phyloP scores from a whole-genome alignment of 2,329 filamentous ascomycete species.

The Exophiala sideris region DNA sequence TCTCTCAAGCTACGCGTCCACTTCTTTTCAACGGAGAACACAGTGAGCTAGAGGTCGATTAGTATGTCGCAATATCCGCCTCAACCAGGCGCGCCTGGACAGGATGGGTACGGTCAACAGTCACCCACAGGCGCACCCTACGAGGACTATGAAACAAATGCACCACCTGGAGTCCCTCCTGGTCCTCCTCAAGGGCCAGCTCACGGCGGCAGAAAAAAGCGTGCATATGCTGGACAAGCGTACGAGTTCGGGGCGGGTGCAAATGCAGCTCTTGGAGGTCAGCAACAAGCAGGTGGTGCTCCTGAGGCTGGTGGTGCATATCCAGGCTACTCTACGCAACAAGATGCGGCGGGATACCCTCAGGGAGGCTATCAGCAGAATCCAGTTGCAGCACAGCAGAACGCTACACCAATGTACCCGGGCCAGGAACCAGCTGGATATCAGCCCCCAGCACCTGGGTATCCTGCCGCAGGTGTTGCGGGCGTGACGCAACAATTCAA shows the following conservation, averaged over 20 bases:
- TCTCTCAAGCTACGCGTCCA: not conserved
- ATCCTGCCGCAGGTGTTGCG: conserved; percentile 60
- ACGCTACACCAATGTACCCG: conserved; percentile 34
- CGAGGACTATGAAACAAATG: conserved; percentile 36
- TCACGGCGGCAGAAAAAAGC: conserved; percentile 65
- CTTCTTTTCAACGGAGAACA: not conserved
- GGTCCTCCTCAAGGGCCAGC: conserved; percentile 30
- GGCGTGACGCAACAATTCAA: conserved; percentile 81
- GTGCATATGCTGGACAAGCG: conserved; percentile 88
- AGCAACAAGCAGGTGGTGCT: conserved; percentile 52
- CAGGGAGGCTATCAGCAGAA: conserved; percentile 41
- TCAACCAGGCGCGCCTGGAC: conserved; percentile 25
- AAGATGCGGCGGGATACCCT: conserved; percentile 45
- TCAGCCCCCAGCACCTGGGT: conserved; percentile 65
- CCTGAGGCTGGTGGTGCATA: conserved; percentile 52
- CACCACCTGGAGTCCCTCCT: conserved; percentile 34
- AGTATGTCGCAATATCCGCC: conserved; percentile 38
- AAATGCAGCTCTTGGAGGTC: conserved; percentile 62
- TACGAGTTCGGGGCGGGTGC: conserved; percentile 89
- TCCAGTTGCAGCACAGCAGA: conserved; percentile 31
- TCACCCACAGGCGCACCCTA: conserved; percentile 37
- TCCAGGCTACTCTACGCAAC: conserved; percentile 58
- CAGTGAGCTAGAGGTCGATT: conserved; percentile 10
- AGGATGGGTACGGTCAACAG: conserved; percentile 49
- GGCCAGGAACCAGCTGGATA: conserved; percentile 53